A percentile compares a stretch with the other conserved stretches of the same genome.
These are phyloP conservation scores for Schizochytrium sp. DNA, from an alignment of 108 stramenopile species.

Conservation along the genomic window DNA sequence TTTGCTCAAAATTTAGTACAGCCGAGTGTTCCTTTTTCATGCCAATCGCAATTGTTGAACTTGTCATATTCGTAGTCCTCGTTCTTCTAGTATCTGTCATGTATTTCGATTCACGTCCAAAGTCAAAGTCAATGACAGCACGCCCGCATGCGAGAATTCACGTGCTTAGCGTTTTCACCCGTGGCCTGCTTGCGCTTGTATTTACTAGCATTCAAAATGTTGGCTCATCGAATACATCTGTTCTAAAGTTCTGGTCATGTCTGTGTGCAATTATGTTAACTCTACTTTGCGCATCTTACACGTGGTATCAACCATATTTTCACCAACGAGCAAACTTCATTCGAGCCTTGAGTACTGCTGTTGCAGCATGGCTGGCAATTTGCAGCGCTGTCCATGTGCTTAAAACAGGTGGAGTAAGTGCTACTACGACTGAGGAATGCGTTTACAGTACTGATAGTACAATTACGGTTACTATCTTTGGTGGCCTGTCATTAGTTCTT, in stretches of 20 bases:
- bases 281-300: not conserved
- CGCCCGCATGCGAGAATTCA: constrained; percentile 23
- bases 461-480: constrained; percentile 5
- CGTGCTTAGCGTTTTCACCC: not conserved
- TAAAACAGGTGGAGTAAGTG: not conserved
- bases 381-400: not conserved
- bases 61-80: not conserved
- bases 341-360: not conserved
- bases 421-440: not conserved
- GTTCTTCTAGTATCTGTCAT: not conserved
- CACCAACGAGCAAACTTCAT: constrained; percentile 13
- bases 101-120: constrained; percentile 16
- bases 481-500: not conserved
- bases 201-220: not conserved
- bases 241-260: not conserved
- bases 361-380: not conserved
- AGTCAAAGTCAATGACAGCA: not conserved
- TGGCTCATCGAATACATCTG: not conserved
- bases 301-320: constrained; percentile 42
- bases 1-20: not conserved
- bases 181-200: not conserved
- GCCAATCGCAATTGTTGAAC: constrained; percentile 28
- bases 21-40: not conserved
- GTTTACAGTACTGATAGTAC: not conserved
- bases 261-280: not conserved